A percentile compares a stretch with the other conserved stretches of the same genome.
Evolutionary conservation across 805 yeast genomes (phyloP).

Genomic region (Wickerhamiella hasegawae): DNA sequence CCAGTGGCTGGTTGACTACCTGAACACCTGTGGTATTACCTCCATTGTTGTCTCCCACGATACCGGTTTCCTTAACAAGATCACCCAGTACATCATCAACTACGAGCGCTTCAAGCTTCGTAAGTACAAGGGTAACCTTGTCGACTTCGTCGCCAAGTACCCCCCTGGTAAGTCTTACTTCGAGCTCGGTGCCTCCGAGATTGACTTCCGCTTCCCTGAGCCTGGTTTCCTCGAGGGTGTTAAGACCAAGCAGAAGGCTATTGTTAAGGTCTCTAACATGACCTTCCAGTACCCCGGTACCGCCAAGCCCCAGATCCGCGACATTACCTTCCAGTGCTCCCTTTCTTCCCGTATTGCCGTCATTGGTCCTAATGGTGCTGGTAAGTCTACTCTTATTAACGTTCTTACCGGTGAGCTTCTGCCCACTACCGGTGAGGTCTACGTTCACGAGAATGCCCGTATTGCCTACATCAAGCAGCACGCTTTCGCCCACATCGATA

Average conservation of each 20-base stretch:
- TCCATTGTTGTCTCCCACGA: slow-evolving; percentile 98
- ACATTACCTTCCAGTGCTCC: slow-evolving; percentile 97
- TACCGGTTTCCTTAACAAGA: slow-evolving; percentile 97
- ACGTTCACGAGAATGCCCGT: slow-evolving; percentile 99
- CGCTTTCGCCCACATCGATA: slow-evolving; percentile 98
- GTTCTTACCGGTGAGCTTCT: slow-evolving; percentile 98
- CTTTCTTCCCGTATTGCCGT: slow-evolving; percentile 99
- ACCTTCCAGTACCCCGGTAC: slow-evolving; percentile 99
- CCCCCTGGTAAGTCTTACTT: slow-evolving; percentile 98
- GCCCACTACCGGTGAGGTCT: slow-evolving; percentile 97
- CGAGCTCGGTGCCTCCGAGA: slow-evolving; percentile 96
- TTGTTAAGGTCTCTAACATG: slow-evolving; percentile 95
- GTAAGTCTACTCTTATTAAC: slow-evolving; percentile 97
- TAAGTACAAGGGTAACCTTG: slow-evolving; percentile 99
- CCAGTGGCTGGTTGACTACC: slow-evolving; percentile 99
- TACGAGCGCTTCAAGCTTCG: slow-evolving; percentile 99
- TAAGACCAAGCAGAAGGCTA: slow-evolving; percentile 99
- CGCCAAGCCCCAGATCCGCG: slow-evolving; percentile 78
- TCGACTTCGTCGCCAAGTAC: slow-evolving; percentile 96
- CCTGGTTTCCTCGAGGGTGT: slow-evolving; percentile 99
- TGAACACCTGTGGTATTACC: slow-evolving; percentile 95
- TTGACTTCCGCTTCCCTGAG: slow-evolving; percentile 96
- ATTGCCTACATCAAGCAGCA: slow-evolving; percentile 99
- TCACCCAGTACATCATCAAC: slow-evolving; percentile 95
- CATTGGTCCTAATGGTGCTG: slow-evolving; percentile 99